Conservation (phyloP, 148 eudicot species). For the Chenopodium formosanum region DNA sequence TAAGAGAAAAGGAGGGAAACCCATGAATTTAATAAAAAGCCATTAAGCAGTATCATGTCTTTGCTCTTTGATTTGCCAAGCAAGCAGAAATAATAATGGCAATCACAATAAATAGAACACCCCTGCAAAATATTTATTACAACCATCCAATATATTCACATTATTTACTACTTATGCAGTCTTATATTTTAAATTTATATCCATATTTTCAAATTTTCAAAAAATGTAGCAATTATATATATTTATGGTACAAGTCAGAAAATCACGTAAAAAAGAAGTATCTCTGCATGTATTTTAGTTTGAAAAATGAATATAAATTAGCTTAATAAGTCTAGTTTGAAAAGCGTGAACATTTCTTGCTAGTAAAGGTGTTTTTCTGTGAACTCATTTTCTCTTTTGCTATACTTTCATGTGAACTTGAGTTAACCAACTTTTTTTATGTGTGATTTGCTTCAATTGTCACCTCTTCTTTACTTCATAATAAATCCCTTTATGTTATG, state of each 20-base stretch:
- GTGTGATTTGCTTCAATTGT: conserved; percentile 50
- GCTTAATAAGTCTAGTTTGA: conserved; percentile 3
- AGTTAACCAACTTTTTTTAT: conserved; percentile 17
- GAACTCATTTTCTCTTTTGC: conserved; percentile 24
- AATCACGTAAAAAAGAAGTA: conserved; percentile 31
- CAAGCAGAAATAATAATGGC: conserved; percentile 19
- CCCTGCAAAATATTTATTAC: conserved; percentile 14
- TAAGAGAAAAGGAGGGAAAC: not conserved
- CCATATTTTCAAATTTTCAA: not conserved
- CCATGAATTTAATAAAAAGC: not conserved
- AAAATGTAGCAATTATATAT: not conserved
- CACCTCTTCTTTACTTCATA: conserved; percentile 13
- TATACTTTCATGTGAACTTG: conserved; percentile 39
- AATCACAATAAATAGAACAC: conserved; percentile 25
- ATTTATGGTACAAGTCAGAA: conserved; percentile 34
- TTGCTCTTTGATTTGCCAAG: conserved; percentile 6
- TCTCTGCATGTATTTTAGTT: not conserved
- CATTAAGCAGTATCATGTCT: conserved; percentile 5
- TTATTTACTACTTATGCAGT: not conserved
- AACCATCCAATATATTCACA: conserved; percentile 4
- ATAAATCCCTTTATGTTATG: conserved; percentile 13
- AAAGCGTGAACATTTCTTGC: conserved; percentile 18
- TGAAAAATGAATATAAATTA: conserved; percentile 9
- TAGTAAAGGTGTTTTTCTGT: conserved; percentile 32
- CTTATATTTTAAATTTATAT: not conserved